A percentile compares a stretch with the other conserved stretches of the same genome.
Evolutionary conservation across 2,329 filamentous ascomycete genomes (phyloP).

Genomic region (Ophiostoma sp.): DNA sequence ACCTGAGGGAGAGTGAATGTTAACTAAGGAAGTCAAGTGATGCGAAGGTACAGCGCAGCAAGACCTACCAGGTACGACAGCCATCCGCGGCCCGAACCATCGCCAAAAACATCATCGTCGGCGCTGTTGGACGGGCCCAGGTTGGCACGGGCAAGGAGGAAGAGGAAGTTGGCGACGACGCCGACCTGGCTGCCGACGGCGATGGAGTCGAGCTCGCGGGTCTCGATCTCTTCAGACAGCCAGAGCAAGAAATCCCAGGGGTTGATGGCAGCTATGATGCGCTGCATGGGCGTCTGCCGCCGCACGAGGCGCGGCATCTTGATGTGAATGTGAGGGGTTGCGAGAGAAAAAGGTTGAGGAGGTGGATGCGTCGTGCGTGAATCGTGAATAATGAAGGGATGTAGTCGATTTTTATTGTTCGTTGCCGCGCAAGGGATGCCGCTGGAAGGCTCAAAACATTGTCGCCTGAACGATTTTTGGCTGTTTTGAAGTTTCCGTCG

Average conservation of each 20-base stretch:
- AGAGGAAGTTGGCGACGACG: conserved; percentile 72
- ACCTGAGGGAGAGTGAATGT: conserved; percentile 49
- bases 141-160: conserved; percentile 82
- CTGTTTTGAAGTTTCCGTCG: neutral
- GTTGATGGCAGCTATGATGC: conserved; percentile 77
- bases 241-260: conserved; percentile 87
- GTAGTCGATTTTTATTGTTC: neutral
- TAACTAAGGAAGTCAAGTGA: too few species aligned
- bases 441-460: conserved; percentile 5
- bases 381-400: neutral
- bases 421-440: neutral
- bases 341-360: neutral
- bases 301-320: conserved; percentile 78
- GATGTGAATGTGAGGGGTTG: neutral
- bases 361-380: neutral
- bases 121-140: conserved; percentile 52
- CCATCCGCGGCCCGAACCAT: conserved; percentile 40
- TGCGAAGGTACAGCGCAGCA: conserved; percentile 21
- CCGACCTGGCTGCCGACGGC: conserved; percentile 75
- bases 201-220: conserved; percentile 85
- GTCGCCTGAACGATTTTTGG: neutral
- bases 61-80: conserved; percentile 29
- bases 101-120: conserved; percentile 77
- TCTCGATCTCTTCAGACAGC: conserved; percentile 90
- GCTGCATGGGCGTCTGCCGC: conserved; percentile 74